Base-by-base conservation (phyloP, 352 stramenopile genomes). In the Phytophthora idaei region DNA sequence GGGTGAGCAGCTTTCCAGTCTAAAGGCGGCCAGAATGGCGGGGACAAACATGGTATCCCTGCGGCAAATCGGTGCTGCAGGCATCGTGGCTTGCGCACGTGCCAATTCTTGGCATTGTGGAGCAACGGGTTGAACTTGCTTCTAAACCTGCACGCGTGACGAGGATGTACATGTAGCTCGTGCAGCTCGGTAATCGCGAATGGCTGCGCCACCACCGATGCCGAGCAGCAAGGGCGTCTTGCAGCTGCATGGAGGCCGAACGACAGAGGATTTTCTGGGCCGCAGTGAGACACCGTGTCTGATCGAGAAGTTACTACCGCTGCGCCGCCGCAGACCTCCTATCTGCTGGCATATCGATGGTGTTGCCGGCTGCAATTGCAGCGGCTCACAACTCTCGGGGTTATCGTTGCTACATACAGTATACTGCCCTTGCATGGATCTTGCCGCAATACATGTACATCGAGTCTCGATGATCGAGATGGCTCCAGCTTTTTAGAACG, bases 211-310 rank as follows among this genome's bases (percentile, higher is more conserved):
- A 37, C 5, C 32, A 12, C 32, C 32, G 9, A 39, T 3, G 34
- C 34, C 21, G 9, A 42, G 36, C 36, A 42, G 36, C 36, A n/a
- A 47, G n/a, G 41, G 41, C 41, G n/a, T 47, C 41, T 27, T 47
- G 41, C 41, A 47, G 41, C 41, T 47, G 41, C 41, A 47, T 10
- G 41, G 7, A 28, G 41, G n/a, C 41, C 14, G 11, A 47, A 27
- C 41, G 41, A 47, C 41, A 47, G n/a, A 27, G 41, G n/a, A 27
- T 42, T 47, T 28, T 47, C 41, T 47, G 15, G 41, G n/a, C 41
- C n/a, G 14, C 41, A 47, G n/a, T 47, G 41, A 47, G 41, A 47
- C 41, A 47, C 41, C n/a, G 41, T 47, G 41, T 47, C 41, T 47
- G 41, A 47, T 47, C 41, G 41, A 27, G n/a, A 47, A 28, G 41